phyloP scores from a whole-genome alignment of 495 filamentous ascomycete species.

The Melanomma pulvis-pyrius region DNA sequence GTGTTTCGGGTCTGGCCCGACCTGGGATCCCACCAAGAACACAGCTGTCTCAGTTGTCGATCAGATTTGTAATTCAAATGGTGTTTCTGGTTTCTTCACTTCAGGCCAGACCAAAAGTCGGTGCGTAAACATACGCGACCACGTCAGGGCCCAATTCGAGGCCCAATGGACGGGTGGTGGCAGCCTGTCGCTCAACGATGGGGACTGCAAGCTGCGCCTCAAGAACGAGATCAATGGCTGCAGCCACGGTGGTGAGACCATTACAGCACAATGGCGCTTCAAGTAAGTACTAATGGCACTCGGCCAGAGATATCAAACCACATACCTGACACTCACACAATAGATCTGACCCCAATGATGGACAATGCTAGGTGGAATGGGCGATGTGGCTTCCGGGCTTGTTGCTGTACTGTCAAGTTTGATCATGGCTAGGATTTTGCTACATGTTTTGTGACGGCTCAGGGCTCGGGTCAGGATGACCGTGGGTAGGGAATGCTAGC shows the following conservation, averaged over 20 bases:
- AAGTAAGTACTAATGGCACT: conserved; percentile 2
- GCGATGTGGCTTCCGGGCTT: no score
- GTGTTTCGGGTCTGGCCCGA: not conserved
- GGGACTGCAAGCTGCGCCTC: conserved; percentile 11
- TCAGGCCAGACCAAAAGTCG: conserved; percentile 2
- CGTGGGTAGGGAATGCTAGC: no score
- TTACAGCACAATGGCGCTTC: not conserved
- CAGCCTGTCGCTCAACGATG: conserved; percentile 7
- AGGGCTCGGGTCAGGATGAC: no score
- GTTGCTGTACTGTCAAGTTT: no score
- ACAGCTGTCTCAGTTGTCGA: not conserved
- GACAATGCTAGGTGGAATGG: no score
- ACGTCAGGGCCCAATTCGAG: not conserved
- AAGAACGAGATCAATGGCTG: conserved; percentile 9
- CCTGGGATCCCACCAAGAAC: not conserved
- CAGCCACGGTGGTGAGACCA: not conserved
- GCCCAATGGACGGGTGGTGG: conserved; percentile 1
- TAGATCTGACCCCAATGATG: no score
- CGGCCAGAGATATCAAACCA: no score
- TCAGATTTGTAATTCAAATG: not conserved
- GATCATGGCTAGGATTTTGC: no score
- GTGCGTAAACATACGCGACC: not conserved
- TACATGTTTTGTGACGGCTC: no score
- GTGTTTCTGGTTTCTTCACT: not conserved
- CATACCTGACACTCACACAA: no score